Percentiles rank a stretch among this genome's conserved stretches.
Evolutionary conservation across 2,329 filamentous ascomycete genomes (phyloP).

Genomic region (Leptographium radiaticola): DNA sequence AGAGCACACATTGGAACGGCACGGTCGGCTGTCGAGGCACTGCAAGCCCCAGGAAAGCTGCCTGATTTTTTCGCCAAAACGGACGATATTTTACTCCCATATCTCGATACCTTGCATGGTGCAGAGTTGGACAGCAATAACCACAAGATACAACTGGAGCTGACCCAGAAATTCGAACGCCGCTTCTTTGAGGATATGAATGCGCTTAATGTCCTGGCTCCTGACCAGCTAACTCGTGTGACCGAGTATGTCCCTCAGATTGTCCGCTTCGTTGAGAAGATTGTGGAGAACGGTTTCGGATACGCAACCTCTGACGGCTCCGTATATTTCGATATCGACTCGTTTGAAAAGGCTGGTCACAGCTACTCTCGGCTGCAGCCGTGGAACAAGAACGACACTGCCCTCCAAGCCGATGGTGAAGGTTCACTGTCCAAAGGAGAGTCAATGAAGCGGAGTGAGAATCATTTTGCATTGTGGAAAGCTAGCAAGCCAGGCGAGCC

Average conservation of each 20-base stretch:
- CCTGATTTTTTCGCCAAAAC: not conserved
- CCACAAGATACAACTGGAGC: constrained; percentile 49
- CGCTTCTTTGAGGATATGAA: not conserved
- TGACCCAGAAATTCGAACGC: constrained; percentile 16
- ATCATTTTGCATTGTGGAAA: not conserved
- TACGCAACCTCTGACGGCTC: not conserved
- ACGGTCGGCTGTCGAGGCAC: constrained; percentile 8
- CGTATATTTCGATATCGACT: not conserved
- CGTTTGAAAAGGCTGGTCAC: not conserved
- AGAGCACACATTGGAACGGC: constrained; percentile 22
- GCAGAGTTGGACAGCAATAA: constrained; percentile 22
- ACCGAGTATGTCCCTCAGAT: not conserved
- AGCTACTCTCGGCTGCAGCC: not conserved
- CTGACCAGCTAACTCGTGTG: not conserved
- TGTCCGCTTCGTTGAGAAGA: not conserved
- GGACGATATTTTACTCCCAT: not conserved
- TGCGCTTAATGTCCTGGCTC: not conserved
- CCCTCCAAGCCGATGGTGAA: not conserved
- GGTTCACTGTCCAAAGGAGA: not conserved
- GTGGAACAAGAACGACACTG: not conserved
- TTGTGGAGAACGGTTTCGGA: not conserved
- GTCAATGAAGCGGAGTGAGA: not conserved
- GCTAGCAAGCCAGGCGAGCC: not conserved
- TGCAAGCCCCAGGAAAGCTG: not conserved
- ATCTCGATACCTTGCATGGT: not conserved